Percentiles rank a stretch among this genome's conserved stretches.
These are phyloP conservation scores for Fraxinus sp. DNA, from an alignment of 305 asterid species.

Conservation along the genomic window DNA sequence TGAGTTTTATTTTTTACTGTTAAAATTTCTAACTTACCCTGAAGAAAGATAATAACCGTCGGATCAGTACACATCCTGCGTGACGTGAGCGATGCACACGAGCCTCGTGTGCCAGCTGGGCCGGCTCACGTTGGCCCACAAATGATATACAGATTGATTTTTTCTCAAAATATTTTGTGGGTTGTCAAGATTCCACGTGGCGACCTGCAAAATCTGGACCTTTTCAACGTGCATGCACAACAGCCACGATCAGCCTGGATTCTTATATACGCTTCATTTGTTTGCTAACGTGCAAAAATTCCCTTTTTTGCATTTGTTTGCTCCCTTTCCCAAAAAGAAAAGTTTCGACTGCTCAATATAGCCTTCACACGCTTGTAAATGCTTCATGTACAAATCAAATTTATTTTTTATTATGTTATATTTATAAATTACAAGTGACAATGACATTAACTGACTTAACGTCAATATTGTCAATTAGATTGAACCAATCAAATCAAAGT, in stretches of 20 bases:
- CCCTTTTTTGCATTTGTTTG: neutral
- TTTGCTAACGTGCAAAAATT: neutral
- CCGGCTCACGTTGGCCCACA: neutral
- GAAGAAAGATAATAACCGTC: neutral
- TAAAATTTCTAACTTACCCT: neutral
- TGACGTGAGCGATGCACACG: constrained; percentile 1
- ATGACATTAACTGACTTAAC: neutral
- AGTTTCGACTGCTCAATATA: neutral
- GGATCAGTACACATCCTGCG: neutral
- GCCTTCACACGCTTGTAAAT: neutral
- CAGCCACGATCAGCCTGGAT: neutral
- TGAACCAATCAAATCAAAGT: neutral
- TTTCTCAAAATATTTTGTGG: neutral
- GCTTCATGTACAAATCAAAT: neutral
- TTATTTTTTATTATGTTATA: no score
- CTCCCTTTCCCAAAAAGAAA: neutral
- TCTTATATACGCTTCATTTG: neutral
- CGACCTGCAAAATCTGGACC: neutral
- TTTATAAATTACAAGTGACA: neutral
- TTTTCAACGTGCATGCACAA: neutral
- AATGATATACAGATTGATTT: neutral
- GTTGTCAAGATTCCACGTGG: neutral
- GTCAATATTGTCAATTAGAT: neutral
- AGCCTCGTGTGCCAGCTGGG: constrained; percentile 3
- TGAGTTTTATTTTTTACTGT: neutral